Evolutionary conservation across 176 grass and related monocot genomes (phyloP).

Genomic region (Cenchrus fungigraminus): DNA sequence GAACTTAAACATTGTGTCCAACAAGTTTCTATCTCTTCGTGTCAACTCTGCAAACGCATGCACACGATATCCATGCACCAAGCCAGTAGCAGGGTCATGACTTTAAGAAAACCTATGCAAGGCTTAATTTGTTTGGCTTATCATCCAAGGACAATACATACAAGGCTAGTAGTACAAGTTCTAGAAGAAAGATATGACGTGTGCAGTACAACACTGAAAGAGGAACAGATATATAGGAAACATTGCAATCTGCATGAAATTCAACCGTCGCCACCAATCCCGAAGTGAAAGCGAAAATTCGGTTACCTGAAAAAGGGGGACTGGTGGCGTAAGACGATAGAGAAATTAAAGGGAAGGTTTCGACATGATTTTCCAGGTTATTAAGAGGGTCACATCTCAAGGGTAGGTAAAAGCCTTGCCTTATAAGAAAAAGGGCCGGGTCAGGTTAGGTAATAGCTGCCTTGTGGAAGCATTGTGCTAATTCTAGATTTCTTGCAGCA

Average conservation of each 20-base stretch:
- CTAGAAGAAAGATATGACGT: slow-evolving; percentile 22
- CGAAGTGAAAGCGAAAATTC: background rate
- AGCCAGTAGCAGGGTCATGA: slow-evolving; percentile 26
- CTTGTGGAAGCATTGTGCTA: slow-evolving; percentile 25
- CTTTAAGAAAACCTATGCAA: background rate
- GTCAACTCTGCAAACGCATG: slow-evolving; percentile 36
- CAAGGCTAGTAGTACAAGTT: background rate
- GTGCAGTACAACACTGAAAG: background rate
- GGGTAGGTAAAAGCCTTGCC: slow-evolving; percentile 44
- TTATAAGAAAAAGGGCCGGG: background rate
- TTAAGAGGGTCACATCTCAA: slow-evolving; percentile 57
- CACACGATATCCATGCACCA: slow-evolving; percentile 5
- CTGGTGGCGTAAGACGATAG: slow-evolving; percentile 38
- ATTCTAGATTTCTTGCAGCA: slow-evolving; percentile 17
- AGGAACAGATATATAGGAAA: background rate
- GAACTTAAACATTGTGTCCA: background rate
- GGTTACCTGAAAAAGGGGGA: slow-evolving; percentile 15
- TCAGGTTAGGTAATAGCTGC: slow-evolving; percentile 28
- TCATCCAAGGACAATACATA: slow-evolving; percentile 15
- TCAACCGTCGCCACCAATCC: slow-evolving; percentile 1
- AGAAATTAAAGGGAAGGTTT: slow-evolving; percentile 36
- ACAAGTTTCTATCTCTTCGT: slow-evolving; percentile 40
- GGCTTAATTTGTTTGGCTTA: slow-evolving; percentile 27
- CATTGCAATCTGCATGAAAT: slow-evolving; percentile 7
- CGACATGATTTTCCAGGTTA: slow-evolving; percentile 39